Conservation (phyloP, 768 basidiomycete genomes). For the Tubosaeta sp. region DNA sequence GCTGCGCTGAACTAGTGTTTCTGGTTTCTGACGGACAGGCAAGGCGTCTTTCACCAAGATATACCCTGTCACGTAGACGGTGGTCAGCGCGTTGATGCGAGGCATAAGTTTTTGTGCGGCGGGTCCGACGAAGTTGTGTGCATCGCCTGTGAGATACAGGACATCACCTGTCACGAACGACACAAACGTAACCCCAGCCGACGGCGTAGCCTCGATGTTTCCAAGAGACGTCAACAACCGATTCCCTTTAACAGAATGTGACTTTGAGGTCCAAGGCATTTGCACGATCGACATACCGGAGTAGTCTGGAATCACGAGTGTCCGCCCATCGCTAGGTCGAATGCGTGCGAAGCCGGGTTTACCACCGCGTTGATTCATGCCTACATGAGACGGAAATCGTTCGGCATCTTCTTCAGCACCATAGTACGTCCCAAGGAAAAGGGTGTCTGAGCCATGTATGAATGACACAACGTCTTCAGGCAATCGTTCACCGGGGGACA, state of each 20-base stretch:
- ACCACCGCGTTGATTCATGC: constrained; percentile 67
- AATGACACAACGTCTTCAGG: constrained; percentile 48
- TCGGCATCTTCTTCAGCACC: constrained; percentile 34
- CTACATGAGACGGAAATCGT: constrained; percentile 52
- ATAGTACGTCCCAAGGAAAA: constrained; percentile 56
- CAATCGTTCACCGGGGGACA: constrained; percentile 39
- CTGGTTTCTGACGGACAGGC: constrained; percentile 46
- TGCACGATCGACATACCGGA: constrained; percentile 35
- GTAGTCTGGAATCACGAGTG: constrained; percentile 57
- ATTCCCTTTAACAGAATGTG: constrained; percentile 41
- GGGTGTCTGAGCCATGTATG: constrained; percentile 48
- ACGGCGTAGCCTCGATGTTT: constrained; percentile 55
- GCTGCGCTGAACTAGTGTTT: constrained; percentile 31
- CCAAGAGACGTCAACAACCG: constrained; percentile 60
- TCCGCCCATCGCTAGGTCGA: constrained; percentile 48
- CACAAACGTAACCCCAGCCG: constrained; percentile 54
- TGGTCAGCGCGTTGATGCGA: constrained; percentile 47
- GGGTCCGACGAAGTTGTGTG: constrained; percentile 44
- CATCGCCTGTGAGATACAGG: constrained; percentile 62
- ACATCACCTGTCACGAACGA: constrained; percentile 52
- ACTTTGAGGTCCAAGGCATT: not conserved
- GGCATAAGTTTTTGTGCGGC: constrained; percentile 50
- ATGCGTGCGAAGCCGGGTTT: constrained; percentile 58
- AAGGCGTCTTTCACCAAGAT: constrained; percentile 51
- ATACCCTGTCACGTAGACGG: constrained; percentile 49